Evolutionary conservation across 495 filamentous ascomycete species (phyloP), one percentile per base, ranked within the genome.

Genomic region (Aspergillus coremiiformis): DNA sequence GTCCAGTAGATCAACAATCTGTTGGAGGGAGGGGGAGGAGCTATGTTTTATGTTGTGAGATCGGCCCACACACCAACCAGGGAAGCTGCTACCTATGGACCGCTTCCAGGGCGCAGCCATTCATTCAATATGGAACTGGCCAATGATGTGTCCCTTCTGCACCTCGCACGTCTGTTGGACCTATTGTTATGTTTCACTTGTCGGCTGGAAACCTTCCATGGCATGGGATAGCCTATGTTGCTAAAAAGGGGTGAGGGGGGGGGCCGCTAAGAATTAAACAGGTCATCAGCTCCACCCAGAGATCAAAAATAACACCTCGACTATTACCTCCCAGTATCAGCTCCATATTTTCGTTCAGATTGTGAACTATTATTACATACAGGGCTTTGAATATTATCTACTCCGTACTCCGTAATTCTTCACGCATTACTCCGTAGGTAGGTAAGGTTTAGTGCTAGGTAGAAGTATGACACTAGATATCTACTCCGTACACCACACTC

Each of bases 41-140:
- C 57, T 61, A 58, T 65, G 56, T 61, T 61, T 61, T 61, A 55
- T 59, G 58, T 59, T 53, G 55, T 52, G 51, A 55, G 53, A 60
- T 61, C 45, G 58, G 53, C 58, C 61, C 57, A 64, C 61, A 52
- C 44, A 51, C 32, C 53, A 53, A 55, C 60, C 52, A 55, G 55
- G 61, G 56, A 63, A 63, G 56, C 61, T 60, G 53, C 55, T 63
- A n/a, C n/a, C n/a, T n/a, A 51, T 56, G 46, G 60, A 51, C 49
- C 46, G 43, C 46, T 23, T 15, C 39, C 52, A 54, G 51, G 47
- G 48, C 50, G 51, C 49, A 43, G 35, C 43, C 48, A 47, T 53
- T 55, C 24, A 50, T 44, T 39, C 39, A 49, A 46, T 47, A 17
- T 30, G 53, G 54, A 51, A 49, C 52, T 55, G 53, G 57, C 60